phyloP scores from a whole-genome alignment of 352 stramenopile species.

The Globisporangium acanthophoron region DNA sequence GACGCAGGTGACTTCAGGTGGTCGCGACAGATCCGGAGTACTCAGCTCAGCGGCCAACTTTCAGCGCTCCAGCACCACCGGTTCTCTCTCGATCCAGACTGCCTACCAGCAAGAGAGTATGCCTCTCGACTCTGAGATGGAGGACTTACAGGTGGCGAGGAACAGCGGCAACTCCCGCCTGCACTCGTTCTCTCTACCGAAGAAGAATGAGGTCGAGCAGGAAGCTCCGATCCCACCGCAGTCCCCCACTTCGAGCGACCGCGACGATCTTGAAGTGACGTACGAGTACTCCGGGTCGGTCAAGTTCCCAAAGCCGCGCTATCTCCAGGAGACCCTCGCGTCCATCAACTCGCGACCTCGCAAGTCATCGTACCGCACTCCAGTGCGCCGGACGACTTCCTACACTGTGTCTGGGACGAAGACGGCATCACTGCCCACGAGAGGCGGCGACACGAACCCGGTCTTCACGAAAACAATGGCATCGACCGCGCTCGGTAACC shows the following conservation, averaged over 20 bases:
- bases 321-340: conserved; percentile 44
- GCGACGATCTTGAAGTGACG: conserved; percentile 38
- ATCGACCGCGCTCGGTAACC: neutral
- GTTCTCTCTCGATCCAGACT: neutral
- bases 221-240: conserved; percentile 27
- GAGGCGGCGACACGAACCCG: conserved; percentile 5
- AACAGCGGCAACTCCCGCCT: conserved; percentile 12
- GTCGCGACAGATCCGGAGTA: conserved; percentile 3
- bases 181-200: conserved; percentile 39
- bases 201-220: conserved; percentile 21
- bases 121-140: neutral
- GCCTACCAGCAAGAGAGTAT: conserved; percentile 9
- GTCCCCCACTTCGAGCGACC: conserved; percentile 23
- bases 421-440: conserved; percentile 17
- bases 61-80: neutral
- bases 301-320: conserved; percentile 27
- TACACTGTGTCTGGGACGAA: conserved; percentile 15
- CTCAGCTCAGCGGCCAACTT: neutral
- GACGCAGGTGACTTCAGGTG: neutral
- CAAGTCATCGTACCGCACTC: conserved; percentile 9
- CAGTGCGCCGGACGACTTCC: conserved; percentile 16
- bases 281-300: conserved; percentile 14
- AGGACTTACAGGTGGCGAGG: neutral
- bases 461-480: conserved; percentile 16
- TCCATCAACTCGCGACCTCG: conserved; percentile 48